Base-by-base conservation (phyloP, 1,139 yeast species). In the Saccharomyces pastorianus region DNA sequence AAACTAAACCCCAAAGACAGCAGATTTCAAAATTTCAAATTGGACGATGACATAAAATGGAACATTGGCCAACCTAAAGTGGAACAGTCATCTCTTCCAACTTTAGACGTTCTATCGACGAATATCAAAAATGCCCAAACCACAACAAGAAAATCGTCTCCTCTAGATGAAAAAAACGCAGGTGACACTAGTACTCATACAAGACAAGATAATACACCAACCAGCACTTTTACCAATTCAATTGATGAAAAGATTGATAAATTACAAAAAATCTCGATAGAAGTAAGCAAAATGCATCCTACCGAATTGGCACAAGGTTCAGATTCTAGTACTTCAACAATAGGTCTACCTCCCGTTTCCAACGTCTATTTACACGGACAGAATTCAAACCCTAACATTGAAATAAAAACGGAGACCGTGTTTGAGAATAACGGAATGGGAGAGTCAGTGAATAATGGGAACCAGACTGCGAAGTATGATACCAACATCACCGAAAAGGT, bases 1-100 rank as follows among this genome's bases (percentile, higher is more conserved):
- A 56, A 56, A 27, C 26, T 63, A 9, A 59, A 61, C 50, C 54
- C 62, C 4, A 20, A 49, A 3, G 14, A 27, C 8, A 25, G 28
- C 2, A 51, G 51, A 23, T 59, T 52, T 49, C 42, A 46, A 8
- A 48, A 50, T 25, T 55, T 52, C 48, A 46, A 53, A n/a, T 25
- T 42, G 3, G 50, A 50, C 17, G 46, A 52, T 14, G 41, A 51
- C 42, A 49, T 55, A 7, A 49, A 34, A 4, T 46, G 38, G 26
- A 29, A 31, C 17, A 28, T 58, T 29, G 59, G 58, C 6, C 59
- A 54, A 52, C 7, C 20, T 17, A 9, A 17, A 2, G 4, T 17
- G 44, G 25, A 3, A 3, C 23, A 38, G 8, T 4, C n/a, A 38
- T 38, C 44, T 38, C 42, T n/a, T 7, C 42, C 1, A 38, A 17